Evolutionary conservation across 768 basidiomycete genomes (phyloP), one percentile per base, ranked within the genome.

Genomic region (Lactarius hengduanensis): DNA sequence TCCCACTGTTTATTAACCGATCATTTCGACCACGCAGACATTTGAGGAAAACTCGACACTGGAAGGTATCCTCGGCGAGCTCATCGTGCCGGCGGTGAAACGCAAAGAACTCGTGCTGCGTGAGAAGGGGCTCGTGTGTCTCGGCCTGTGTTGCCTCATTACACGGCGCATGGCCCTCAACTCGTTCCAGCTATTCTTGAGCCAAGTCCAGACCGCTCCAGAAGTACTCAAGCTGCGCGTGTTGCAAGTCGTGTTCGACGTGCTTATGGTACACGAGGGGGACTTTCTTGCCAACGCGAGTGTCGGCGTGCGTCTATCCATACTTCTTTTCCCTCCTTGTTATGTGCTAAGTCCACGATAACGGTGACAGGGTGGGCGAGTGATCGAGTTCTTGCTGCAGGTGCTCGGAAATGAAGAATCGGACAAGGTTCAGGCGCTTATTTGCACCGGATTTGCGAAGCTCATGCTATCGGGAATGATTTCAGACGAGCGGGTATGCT

Each of bases 31-130:
- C 16, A 3, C 36, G 36, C 62, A 84, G 83, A 83, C 81, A 1
- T 84, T 84, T 61, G 83, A 87, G 69, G 88, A 90, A 66, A 89
- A 90, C 73, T 86, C 88, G 8, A 87, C 85, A 4, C 76, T 91
- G 65, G 85, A 87, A 66, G 90, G 91, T 32, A 76, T 82, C 26
- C 73, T 86, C 75, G 80, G 91, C 11, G 94, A 98, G 71, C 80
- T 99, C 20, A 93, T 98, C 72, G 85, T 97, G 38, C 96, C 96
- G 2, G 86, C 92, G 5, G 92, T 98, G 54, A 88, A 89, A 73
- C 85, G 92, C 61, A 96, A 96, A 77, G 94, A 96, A 71, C 81
- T 91, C 6, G 80, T 83, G 0, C 81, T 96, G 71, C 83, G 92
- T 47, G 91, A 94, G 75, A 88, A 90, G 74, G 93, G 93, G 1